Evolutionary conservation across 352 stramenopile species (phyloP).

Genomic region (Detonula confervacea): DNA sequence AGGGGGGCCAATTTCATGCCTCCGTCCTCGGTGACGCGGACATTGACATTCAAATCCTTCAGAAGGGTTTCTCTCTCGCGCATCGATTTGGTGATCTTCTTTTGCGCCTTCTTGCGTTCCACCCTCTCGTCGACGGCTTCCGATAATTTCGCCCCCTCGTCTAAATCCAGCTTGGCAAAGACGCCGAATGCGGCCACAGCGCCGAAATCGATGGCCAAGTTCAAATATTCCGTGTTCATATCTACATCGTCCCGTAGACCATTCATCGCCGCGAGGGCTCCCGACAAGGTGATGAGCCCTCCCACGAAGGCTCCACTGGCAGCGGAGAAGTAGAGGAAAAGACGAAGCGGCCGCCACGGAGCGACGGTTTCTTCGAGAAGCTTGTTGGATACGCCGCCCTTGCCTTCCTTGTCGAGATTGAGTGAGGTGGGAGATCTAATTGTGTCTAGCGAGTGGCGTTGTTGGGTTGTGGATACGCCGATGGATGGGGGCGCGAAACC

Average conservation of each 20-base stretch:
- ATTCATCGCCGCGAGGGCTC: constrained; percentile 56
- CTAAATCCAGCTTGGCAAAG: constrained; percentile 70
- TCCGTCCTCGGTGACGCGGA: constrained; percentile 65
- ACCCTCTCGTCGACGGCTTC: constrained; percentile 71
- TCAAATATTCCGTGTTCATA: constrained; percentile 75
- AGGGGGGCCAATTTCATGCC: constrained; percentile 53
- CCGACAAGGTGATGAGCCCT: constrained; percentile 72
- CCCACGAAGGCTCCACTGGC: constrained; percentile 73
- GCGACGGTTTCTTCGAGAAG: constrained; percentile 79
- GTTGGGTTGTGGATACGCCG: background rate
- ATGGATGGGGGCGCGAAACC: background rate
- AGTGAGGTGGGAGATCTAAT: background rate
- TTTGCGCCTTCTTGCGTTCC: constrained; percentile 63
- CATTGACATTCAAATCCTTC: constrained; percentile 56
- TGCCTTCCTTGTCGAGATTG: background rate
- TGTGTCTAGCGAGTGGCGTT: too few relatives aligned
- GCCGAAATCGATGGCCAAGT: constrained; percentile 84
- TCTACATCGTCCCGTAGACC: constrained; percentile 68
- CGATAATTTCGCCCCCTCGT: constrained; percentile 64
- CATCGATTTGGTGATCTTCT: constrained; percentile 60
- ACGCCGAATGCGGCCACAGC: constrained; percentile 71
- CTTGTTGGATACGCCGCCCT: constrained; percentile 48
- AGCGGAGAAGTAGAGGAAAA: constrained; percentile 78
- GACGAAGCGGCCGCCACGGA: constrained; percentile 74
- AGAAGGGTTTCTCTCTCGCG: constrained; percentile 61